Conservation (phyloP, 108 stramenopile species). For the Cafeteria roenbergensis region DNA sequence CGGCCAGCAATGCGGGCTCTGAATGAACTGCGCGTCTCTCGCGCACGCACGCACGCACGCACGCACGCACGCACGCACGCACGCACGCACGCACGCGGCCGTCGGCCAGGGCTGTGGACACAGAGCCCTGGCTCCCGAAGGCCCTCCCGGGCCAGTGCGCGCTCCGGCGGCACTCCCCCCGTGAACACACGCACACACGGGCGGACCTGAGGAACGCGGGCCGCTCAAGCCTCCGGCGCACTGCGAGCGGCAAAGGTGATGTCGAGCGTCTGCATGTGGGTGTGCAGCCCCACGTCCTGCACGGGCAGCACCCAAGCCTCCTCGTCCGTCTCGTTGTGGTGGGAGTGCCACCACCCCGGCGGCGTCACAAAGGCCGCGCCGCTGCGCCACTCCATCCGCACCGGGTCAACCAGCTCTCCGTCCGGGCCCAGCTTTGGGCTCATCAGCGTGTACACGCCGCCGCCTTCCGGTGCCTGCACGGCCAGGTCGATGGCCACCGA, state of each 20-base stretch:
- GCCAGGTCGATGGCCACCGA: slow-evolving; percentile 32
- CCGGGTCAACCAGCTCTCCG: slow-evolving; percentile 23
- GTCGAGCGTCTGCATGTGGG: slow-evolving; percentile 24
- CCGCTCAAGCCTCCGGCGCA: too few species aligned
- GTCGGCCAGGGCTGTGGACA: too few species aligned
- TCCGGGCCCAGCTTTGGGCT: slow-evolving; percentile 24
- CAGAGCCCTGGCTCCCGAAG: too few species aligned
- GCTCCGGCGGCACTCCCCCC: too few species aligned
- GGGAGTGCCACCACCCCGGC: slow-evolving; percentile 38
- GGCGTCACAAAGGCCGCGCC: slow-evolving; percentile 31
- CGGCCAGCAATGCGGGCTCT: too few species aligned
- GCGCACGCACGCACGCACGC: too few species aligned
- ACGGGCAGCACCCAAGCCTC: slow-evolving; percentile 31
- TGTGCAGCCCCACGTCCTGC: slow-evolving; percentile 30
- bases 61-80: too few species aligned
- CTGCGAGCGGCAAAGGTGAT: slow-evolving; percentile 13
- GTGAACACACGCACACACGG: too few species aligned
- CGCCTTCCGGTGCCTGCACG: slow-evolving; percentile 12
- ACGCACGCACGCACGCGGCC: too few species aligned
- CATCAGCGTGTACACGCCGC: slow-evolving; percentile 28
- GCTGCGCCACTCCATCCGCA: slow-evolving; percentile 20
- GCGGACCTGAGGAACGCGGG: too few species aligned
- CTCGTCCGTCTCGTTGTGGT: slow-evolving; percentile 28
- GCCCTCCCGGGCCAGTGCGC: too few species aligned
- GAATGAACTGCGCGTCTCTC: too few species aligned